phyloP scores from a whole-genome alignment of 805 yeast species.

The Tetrapisispora namnaoensis region DNA sequence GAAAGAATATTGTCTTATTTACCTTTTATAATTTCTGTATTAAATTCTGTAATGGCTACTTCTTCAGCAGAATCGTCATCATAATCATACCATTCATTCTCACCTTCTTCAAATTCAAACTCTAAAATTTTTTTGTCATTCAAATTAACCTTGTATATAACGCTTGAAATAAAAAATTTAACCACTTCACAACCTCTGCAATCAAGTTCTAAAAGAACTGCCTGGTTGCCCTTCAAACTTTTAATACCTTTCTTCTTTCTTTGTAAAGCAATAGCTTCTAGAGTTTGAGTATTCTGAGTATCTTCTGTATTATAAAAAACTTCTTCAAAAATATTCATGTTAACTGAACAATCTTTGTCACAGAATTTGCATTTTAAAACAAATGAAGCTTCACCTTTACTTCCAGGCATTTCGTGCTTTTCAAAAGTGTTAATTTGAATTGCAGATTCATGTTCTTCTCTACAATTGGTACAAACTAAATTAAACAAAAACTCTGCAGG shows the following conservation, averaged over 20 bases:
- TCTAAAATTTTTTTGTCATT: slow-evolving; percentile 19
- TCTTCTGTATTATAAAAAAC: slow-evolving; percentile 16
- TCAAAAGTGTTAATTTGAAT: slow-evolving; percentile 62
- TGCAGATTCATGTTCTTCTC: slow-evolving; percentile 64
- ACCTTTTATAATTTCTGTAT: slow-evolving; percentile 47
- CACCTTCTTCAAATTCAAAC: slow-evolving; percentile 48
- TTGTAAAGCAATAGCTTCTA: slow-evolving; percentile 10
- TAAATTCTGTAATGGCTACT: slow-evolving; percentile 68
- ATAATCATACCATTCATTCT: slow-evolving; percentile 90
- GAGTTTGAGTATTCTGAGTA: slow-evolving; percentile 6
- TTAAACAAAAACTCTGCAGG: slow-evolving; percentile 73
- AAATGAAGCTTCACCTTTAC: slow-evolving; percentile 78
- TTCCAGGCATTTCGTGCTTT: slow-evolving; percentile 51
- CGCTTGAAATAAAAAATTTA: slow-evolving; percentile 49
- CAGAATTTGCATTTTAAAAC: slow-evolving; percentile 69
- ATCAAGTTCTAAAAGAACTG: slow-evolving; percentile 59
- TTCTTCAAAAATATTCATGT: slow-evolving; percentile 17
- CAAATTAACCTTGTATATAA: slow-evolving; percentile 17
- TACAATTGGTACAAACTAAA: slow-evolving; percentile 68
- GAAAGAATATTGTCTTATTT: slow-evolving; percentile 7
- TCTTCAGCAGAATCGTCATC: slow-evolving; percentile 77
- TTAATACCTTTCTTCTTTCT: slow-evolving; percentile 25
- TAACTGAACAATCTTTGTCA: slow-evolving; percentile 25
- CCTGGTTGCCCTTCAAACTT: slow-evolving; percentile 10
- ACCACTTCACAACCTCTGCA: slow-evolving; percentile 74